Base-by-base conservation (phyloP, 2,329 filamentous ascomycete species). In the Hypoxylon sp. region DNA sequence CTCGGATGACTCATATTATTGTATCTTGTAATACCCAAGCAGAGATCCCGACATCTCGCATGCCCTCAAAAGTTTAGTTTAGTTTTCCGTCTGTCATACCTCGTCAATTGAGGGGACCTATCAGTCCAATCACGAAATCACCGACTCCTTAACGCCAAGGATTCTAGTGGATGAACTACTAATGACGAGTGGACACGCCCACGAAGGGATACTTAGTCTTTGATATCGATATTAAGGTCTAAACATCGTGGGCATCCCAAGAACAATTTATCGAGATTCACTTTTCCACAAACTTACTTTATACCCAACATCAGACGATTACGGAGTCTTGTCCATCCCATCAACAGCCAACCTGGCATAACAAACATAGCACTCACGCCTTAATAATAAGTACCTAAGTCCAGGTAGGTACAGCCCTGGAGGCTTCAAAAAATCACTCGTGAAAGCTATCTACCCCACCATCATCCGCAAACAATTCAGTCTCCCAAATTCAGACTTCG, bases 401-500 rank as follows among this genome's bases (percentile, higher is more conserved):
- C 44, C 47, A 47, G 50, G 37, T 56, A 59, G 17, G 53, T 54
- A 54, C 46, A 27, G 17, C 6, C 58, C 17, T 50, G 47, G 42
- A 44, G 17, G 24, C 32, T 61, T 47, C 24, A 29, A 57, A 60
- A 71, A 68, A 69, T 67, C 56, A 65, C 69, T 71, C 69, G 57
- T 64, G 58, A 59, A 63, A 67, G 60, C 60, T 68, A 35, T 24
- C 32, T 63, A 63, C 63, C 67, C 59, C 66, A 66, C 66, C 50
- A 65, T 59, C 46, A 24, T 48, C 52, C 51, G 46, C 63, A 69
- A 69, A 69, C 53, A 69, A 65, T 42, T 51, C 24, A 46, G 47
- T 17, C 47, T 42, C 19, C 54, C 55, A 51, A 51, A 47, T 59
- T 56, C 48, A 15, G 53, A 47, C 35, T 11, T 44, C 53, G 50